Evolutionary conservation across 192 early-diverging fungal genomes (phyloP), one percentile per base, ranked within the genome.

Genomic region (Backusella tarrabulga): DNA sequence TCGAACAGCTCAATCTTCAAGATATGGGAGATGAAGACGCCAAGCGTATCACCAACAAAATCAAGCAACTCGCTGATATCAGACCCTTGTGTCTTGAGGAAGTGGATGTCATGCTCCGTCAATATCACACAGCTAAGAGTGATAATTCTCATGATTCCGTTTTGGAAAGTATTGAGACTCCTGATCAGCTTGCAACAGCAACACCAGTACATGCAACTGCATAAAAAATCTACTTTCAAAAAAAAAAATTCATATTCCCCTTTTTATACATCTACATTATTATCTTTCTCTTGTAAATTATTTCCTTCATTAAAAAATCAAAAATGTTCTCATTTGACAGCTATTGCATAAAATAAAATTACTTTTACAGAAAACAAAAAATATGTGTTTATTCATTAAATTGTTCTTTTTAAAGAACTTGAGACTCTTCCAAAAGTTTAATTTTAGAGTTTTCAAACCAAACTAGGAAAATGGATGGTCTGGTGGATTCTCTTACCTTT

Each of bases 41-140:
- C 81, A 99, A 99, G 92, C 87, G 84, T 36, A 91, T 98, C 70
- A 99, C 97, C 1, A 86, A 87, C 77, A 93, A 97, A 84, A 98
- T 99, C 88, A 99, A 99, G 92, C 84, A 90, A 75, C 85, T 97
- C 21, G 96, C 97, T 34, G 97, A 99, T 87, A 94, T 97, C 82
- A 90, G 93, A 83, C 95, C 97, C 41, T 90, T 95, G 68, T 91
- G 87, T 78, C 89, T 99, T 79, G 97, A 98, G 69, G 94, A 96
- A 81, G 97, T 99, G 15, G 97, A 99, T 85, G 88, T 86, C 34
- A 77, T 97, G 4, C 81, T 97, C 69, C 87, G 93, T 46, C 82
- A 90, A 56, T 95, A 90, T 84, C 94, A 97, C 72, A 80, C 86
- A 35, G 90, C 91, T 85, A 91, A 88, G 86, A 78, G 67, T 11